These are phyloP conservation scores for Trichoderma sp. DNA, from an alignment of 2,329 filamentous ascomycete genomes.

Conservation along the genomic window DNA sequence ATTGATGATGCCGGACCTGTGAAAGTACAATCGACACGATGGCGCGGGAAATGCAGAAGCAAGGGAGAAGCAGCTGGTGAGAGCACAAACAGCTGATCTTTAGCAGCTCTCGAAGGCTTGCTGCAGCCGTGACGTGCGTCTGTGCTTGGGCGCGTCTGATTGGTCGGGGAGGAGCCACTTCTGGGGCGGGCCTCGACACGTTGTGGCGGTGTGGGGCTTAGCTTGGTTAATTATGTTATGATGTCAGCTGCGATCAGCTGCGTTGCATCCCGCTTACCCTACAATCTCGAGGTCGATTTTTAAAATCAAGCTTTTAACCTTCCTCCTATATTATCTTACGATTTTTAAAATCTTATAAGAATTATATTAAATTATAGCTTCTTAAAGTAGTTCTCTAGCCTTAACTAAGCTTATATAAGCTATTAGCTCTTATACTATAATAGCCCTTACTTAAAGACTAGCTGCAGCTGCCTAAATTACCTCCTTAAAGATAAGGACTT, in stretches of 20 bases:
- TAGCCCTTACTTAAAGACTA: too few relatives aligned
- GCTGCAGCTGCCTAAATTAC: too few relatives aligned
- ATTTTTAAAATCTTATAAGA: too few relatives aligned
- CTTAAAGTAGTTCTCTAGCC: too few relatives aligned
- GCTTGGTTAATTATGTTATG: background rate
- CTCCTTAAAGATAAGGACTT: too few relatives aligned
- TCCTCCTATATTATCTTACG: too few relatives aligned
- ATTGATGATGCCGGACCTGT: constrained; percentile 8
- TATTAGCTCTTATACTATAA: too few relatives aligned
- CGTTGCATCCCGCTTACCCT: background rate
- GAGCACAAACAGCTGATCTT: constrained; percentile 21
- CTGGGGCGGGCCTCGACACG: constrained; percentile 7
- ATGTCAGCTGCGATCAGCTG: background rate
- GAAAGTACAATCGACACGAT: background rate
- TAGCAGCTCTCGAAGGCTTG: constrained; percentile 14
- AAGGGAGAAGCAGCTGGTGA: constrained; percentile 7
- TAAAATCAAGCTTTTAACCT: too few relatives aligned
- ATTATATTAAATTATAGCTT: too few relatives aligned
- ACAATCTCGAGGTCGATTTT: background rate
- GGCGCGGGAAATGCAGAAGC: constrained; percentile 7
- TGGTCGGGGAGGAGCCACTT: background rate
- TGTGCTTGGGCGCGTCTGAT: constrained; percentile 10
- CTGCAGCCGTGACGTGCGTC: constrained; percentile 28
- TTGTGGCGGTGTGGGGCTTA: constrained; percentile 22
- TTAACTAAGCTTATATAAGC: too few relatives aligned